Conservation (phyloP, 2,329 filamentous ascomycete genomes). For the Camillea tinctor region DNA sequence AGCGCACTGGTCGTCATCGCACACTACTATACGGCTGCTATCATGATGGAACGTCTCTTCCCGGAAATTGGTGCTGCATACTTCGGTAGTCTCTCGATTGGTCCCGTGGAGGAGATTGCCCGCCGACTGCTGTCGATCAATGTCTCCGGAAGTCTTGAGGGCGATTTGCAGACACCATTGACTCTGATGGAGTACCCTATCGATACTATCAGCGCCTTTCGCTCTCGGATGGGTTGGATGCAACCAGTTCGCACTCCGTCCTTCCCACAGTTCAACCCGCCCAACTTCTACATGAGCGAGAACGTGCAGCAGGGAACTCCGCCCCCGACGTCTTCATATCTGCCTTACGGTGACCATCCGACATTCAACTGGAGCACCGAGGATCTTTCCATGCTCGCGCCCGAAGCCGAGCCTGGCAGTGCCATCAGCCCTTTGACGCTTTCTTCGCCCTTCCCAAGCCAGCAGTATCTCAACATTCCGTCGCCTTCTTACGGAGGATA, state of each 20-base stretch:
- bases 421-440: slow-evolving; percentile 55
- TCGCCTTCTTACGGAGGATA: slow-evolving; percentile 60
- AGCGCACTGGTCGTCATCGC: slow-evolving; percentile 81
- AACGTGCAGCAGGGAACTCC: slow-evolving; percentile 39
- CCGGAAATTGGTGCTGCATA: slow-evolving; percentile 89
- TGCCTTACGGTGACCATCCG: slow-evolving; percentile 54
- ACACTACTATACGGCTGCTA: slow-evolving; percentile 85
- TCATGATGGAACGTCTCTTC: slow-evolving; percentile 87
- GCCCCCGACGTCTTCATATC: slow-evolving; percentile 43
- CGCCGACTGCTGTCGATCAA: slow-evolving; percentile 70
- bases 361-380: slow-evolving; percentile 65
- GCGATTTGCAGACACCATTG: slow-evolving; percentile 60
- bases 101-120: slow-evolving; percentile 83
- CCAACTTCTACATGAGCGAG: slow-evolving; percentile 52
- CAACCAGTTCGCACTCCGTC: slow-evolving; percentile 58
- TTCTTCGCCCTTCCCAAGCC: slow-evolving; percentile 53
- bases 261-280: slow-evolving; percentile 59
- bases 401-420: slow-evolving; percentile 45
- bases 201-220: slow-evolving; percentile 67
- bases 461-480: slow-evolving; percentile 63
- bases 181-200: slow-evolving; percentile 72
- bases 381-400: slow-evolving; percentile 56
- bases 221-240: slow-evolving; percentile 66
- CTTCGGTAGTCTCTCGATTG: slow-evolving; percentile 75
- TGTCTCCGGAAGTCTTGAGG: slow-evolving; percentile 54